phyloP scores from a whole-genome alignment of 2,329 filamentous ascomycete species.

The Clonostachys rosea region DNA sequence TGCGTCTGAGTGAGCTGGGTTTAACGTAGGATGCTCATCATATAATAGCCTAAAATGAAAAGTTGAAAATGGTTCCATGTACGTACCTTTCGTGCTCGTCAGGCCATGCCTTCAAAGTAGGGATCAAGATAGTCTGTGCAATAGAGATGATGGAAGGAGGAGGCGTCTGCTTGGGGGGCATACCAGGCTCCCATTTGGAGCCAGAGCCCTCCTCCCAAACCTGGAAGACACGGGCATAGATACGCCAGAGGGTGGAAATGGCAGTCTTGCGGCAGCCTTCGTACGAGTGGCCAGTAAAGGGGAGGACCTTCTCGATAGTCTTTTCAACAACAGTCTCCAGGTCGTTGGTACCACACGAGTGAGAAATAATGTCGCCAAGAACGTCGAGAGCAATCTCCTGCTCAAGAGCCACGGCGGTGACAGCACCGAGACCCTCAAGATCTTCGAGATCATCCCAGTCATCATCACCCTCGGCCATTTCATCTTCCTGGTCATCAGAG shows the following conservation, averaged over 20 bases:
- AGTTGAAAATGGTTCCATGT: conserved; percentile 8
- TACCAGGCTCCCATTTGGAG: conserved; percentile 83
- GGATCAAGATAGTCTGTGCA: conserved; percentile 77
- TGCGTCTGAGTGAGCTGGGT: conserved; percentile 99
- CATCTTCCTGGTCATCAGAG: conserved; percentile 50
- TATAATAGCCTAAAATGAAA: conserved; percentile 24
- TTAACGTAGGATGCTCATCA: conserved; percentile 92
- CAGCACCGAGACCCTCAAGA: conserved; percentile 77
- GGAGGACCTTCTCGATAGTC: conserved; percentile 76
- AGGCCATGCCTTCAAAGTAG: conserved; percentile 80
- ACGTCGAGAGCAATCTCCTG: conserved; percentile 98
- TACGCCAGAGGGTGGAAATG: conserved; percentile 86
- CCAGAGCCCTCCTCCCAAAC: conserved; percentile 71
- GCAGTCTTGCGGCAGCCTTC: conserved; percentile 92
- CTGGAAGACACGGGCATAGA: conserved; percentile 86
- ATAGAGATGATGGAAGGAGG: conserved; percentile 77
- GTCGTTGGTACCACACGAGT: conserved; percentile 72
- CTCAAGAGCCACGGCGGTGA: conserved; percentile 87
- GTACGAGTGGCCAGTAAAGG: conserved; percentile 82
- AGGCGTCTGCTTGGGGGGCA: conserved; percentile 79
- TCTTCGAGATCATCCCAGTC: conserved; percentile 64
- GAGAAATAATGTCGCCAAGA: conserved; percentile 84
- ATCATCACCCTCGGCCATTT: conserved; percentile 45
- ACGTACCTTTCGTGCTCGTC: conserved; percentile 94
- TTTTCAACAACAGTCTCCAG: conserved; percentile 80